These are phyloP conservation scores for Quercus tomentella DNA, from an alignment of 331 rosid species.

Conservation along the genomic window DNA sequence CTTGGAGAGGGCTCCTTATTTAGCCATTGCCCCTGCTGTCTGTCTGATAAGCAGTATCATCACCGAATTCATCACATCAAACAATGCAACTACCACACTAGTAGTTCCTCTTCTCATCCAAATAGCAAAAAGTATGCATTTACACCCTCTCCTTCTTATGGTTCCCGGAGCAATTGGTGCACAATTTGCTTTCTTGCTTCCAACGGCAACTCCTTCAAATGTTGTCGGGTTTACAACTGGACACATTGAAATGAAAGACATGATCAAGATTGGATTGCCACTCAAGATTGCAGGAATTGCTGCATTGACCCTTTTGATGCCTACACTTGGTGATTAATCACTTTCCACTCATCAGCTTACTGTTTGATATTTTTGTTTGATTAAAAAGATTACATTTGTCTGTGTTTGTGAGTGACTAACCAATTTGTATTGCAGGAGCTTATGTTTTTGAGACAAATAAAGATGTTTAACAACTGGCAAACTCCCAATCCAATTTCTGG, in stretches of 20 bases:
- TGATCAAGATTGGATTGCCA: slow-evolving; percentile 75
- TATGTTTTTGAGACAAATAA: slow-evolving; percentile 50
- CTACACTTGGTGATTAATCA: slow-evolving; percentile 58
- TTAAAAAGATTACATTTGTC: background rate
- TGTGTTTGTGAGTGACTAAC: background rate
- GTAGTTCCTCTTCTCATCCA: slow-evolving; percentile 63
- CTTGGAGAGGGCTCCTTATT: slow-evolving; percentile 57
- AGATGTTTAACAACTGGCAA: slow-evolving; percentile 4
- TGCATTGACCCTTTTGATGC: slow-evolving; percentile 62
- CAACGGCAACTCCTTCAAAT: slow-evolving; percentile 79
- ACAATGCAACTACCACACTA: slow-evolving; percentile 80
- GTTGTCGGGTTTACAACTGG: slow-evolving; percentile 81
- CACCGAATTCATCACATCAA: slow-evolving; percentile 82
- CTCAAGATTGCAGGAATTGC: slow-evolving; percentile 62
- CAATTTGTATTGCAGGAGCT: slow-evolving; percentile 44
- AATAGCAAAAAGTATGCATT: slow-evolving; percentile 55
- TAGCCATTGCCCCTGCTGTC: slow-evolving; percentile 66
- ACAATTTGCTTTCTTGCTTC: slow-evolving; percentile 72
- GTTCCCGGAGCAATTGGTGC: slow-evolving; percentile 81
- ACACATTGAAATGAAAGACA: slow-evolving; percentile 58
- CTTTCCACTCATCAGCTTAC: too few species aligned
- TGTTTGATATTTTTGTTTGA: background rate
- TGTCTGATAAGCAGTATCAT: slow-evolving; percentile 59
- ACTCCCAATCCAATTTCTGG: background rate
- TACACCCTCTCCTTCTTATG: slow-evolving; percentile 82